These are phyloP conservation scores for Nakazawaea ernobii DNA, from an alignment of 805 yeast species.

Conservation along the genomic window DNA sequence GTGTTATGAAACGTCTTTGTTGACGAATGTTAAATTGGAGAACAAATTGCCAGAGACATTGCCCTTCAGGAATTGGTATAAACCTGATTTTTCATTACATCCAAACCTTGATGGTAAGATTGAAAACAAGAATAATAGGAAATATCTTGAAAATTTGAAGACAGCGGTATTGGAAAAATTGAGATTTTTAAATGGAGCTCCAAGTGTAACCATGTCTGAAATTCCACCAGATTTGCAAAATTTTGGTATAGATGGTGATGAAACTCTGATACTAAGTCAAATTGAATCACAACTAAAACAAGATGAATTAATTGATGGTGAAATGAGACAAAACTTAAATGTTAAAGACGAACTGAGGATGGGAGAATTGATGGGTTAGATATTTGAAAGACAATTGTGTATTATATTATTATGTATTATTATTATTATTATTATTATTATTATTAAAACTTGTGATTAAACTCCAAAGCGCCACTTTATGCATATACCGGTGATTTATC, in stretches of 20 bases:
- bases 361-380: constrained; percentile 23
- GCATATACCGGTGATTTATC: constrained; percentile 1
- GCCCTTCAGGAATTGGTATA: constrained; percentile 79
- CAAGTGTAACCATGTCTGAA: constrained; percentile 88
- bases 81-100: constrained; percentile 86
- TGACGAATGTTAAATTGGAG: constrained; percentile 73
- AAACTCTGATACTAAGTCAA: constrained; percentile 28
- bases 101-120: constrained; percentile 75
- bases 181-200: constrained; percentile 81
- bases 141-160: constrained; percentile 74
- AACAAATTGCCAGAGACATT: constrained; percentile 66
- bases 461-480: neutral
- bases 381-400: neutral
- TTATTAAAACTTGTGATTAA: neutral
- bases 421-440: neutral
- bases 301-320: constrained; percentile 20
- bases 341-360: constrained; percentile 32
- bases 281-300: constrained; percentile 28
- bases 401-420: neutral
- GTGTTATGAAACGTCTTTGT: constrained; percentile 92
- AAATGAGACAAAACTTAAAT: constrained; percentile 25
- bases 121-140: constrained; percentile 81
- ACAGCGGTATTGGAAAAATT: constrained; percentile 75
- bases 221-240: constrained; percentile 64
- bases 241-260: constrained; percentile 32